Percentiles rank a stretch among this genome's conserved stretches.
Conservation (phyloP, 2,329 filamentous ascomycete genomes). For the Bimuria novae-zelandiae region DNA sequence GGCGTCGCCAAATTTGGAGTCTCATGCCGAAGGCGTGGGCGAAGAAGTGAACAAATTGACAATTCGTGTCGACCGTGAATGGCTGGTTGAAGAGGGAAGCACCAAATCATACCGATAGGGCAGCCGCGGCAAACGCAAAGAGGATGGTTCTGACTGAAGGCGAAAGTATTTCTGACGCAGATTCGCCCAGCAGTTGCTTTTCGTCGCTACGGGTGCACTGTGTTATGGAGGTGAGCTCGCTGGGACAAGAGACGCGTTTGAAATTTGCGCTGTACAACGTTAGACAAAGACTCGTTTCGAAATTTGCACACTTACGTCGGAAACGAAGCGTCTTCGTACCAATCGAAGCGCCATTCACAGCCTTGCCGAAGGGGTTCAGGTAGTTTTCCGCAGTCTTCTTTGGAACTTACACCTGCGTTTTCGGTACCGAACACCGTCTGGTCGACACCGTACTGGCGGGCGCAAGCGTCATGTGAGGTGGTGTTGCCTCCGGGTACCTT, state of each 20-base stretch:
- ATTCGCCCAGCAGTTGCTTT: conserved; percentile 17
- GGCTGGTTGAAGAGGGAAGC: conserved; percentile 22
- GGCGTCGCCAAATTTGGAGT: conserved; percentile 29
- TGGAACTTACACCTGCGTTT: conserved; percentile 31
- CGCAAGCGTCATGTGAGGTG: conserved; percentile 39
- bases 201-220: conserved; percentile 42
- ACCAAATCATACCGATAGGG: conserved; percentile 32
- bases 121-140: conserved; percentile 24
- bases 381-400: conserved; percentile 40
- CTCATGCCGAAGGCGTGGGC: conserved; percentile 19
- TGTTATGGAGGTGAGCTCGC: conserved; percentile 40
- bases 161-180: conserved; percentile 22
- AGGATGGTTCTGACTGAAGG: conserved; percentile 18
- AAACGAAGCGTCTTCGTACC: conserved; percentile 39
- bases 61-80: conserved; percentile 29
- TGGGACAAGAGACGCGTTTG: conserved; percentile 42
- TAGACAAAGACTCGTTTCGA: conserved; percentile 19
- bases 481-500: conserved; percentile 46
- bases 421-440: conserved; percentile 41
- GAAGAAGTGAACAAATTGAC: conserved; percentile 22
- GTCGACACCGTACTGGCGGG: conserved; percentile 37
- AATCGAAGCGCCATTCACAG: conserved; percentile 44
- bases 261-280: conserved; percentile 41
- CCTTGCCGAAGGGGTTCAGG: conserved; percentile 32
- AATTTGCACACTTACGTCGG: conserved; percentile 32